These are phyloP conservation scores for Cylindrotheca closterium DNA, from an alignment of 108 stramenopile genomes.

Conservation along the genomic window DNA sequence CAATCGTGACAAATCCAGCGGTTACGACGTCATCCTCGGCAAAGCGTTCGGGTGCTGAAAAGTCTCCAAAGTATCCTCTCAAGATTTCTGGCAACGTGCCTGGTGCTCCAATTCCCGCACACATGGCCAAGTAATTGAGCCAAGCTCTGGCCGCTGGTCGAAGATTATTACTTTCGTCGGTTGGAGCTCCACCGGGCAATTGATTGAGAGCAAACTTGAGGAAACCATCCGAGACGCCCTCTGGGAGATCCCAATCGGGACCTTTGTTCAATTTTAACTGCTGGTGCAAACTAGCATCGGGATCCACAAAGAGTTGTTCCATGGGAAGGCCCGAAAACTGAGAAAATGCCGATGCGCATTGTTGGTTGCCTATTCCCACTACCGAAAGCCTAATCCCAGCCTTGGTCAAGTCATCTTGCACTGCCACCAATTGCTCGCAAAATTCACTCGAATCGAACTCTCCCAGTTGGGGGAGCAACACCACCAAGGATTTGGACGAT, in stretches of 20 bases:
- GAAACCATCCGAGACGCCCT: conserved; percentile 36
- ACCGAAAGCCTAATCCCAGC: conserved; percentile 36
- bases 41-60: conserved; percentile 59
- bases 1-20: conserved; percentile 30
- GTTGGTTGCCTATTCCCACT: conserved; percentile 44
- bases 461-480: conserved; percentile 57
- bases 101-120: conserved; percentile 67
- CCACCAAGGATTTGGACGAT: conserved; percentile 51
- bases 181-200: conserved; percentile 5
- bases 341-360: conserved; percentile 40
- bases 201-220: conserved; percentile 4
- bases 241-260: conserved; percentile 53
- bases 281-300: conserved; percentile 36
- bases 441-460: conserved; percentile 65
- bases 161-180: conserved; percentile 21
- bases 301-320: conserved; percentile 40
- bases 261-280: conserved; percentile 40
- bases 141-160: conserved; percentile 38
- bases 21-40: conserved; percentile 48
- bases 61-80: conserved; percentile 70
- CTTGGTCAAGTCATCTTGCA: conserved; percentile 25
- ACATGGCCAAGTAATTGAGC: conserved; percentile 82
- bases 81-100: conserved; percentile 67
- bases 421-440: conserved; percentile 34
- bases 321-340: conserved; percentile 37